Conservation (phyloP, 495 filamentous ascomycete genomes). For the Tuber brumale region DNA sequence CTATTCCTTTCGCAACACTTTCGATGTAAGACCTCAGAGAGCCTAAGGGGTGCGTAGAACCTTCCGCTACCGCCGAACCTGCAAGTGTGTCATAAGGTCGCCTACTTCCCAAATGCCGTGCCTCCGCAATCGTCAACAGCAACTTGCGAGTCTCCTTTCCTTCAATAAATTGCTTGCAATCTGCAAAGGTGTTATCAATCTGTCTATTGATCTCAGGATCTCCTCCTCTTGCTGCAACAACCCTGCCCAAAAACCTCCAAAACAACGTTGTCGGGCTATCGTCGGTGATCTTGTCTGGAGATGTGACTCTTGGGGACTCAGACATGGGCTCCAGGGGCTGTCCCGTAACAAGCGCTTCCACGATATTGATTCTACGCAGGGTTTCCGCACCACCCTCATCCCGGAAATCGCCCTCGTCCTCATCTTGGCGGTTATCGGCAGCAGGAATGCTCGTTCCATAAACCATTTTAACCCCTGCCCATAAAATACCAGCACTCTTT, state of each 20-base stretch:
- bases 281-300: slow-evolving; percentile 11
- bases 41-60: slow-evolving; percentile 14
- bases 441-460: slow-evolving; percentile 39
- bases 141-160: slow-evolving; percentile 30
- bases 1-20: slow-evolving; percentile 13
- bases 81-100: slow-evolving; percentile 17
- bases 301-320: slow-evolving; percentile 2
- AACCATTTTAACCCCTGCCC: slow-evolving; percentile 40
- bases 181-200: slow-evolving; percentile 21
- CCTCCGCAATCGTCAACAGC: slow-evolving; percentile 33
- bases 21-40: slow-evolving; percentile 24
- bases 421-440: slow-evolving; percentile 34
- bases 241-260: slow-evolving; percentile 27
- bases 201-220: slow-evolving; percentile 21
- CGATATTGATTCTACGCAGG: slow-evolving; percentile 33
- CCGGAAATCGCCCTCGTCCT: slow-evolving; percentile 20
- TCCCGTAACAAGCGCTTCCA: slow-evolving; percentile 34
- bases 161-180: slow-evolving; percentile 24
- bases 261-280: slow-evolving; percentile 21
- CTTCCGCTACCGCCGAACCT: slow-evolving; percentile 24
- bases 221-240: slow-evolving; percentile 26
- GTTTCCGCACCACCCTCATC: slow-evolving; percentile 35
- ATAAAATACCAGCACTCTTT: slow-evolving; percentile 35
- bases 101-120: slow-evolving; percentile 23
- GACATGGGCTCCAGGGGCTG: slow-evolving; percentile 20